phyloP scores from a whole-genome alignment of 2,329 filamentous ascomycete genomes.

The Raffaelea deltoideospora region DNA sequence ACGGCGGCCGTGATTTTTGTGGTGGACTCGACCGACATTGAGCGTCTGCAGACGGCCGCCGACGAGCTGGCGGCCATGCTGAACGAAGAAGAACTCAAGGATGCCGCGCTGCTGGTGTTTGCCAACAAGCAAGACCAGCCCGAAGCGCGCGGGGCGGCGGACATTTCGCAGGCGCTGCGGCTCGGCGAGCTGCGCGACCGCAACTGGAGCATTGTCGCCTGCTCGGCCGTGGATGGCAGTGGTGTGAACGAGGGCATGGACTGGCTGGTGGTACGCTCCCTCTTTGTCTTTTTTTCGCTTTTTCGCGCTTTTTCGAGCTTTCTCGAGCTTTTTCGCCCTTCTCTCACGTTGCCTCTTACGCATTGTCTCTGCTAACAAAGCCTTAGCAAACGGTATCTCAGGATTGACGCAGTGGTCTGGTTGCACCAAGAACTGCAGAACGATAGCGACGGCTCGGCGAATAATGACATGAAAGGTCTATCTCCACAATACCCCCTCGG shows the following conservation, averaged over 20 bases:
- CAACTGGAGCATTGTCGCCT: slow-evolving; percentile 99
- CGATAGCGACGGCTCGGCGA: no score
- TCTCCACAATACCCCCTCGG: no score
- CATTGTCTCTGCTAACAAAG: no score
- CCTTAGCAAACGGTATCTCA: slow-evolving; percentile 25
- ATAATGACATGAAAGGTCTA: no score
- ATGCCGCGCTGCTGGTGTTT: slow-evolving; percentile 84
- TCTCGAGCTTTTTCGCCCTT: no score
- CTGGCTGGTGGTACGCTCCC: slow-evolving; percentile 68
- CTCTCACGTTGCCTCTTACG: no score
- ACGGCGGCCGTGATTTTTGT: slow-evolving; percentile 98
- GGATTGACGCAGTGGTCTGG: no score
- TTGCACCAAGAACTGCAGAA: no score
- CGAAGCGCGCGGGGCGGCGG: slow-evolving; percentile 86
- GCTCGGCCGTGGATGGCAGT: slow-evolving; percentile 86
- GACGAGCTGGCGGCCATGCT: slow-evolving; percentile 92
- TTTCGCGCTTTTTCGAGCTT: no score
- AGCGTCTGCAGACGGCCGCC: slow-evolving; percentile 78
- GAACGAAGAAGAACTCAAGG: slow-evolving; percentile 90
- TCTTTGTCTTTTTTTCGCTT: neutral
- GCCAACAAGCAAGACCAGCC: slow-evolving; percentile 99
- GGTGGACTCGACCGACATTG: slow-evolving; percentile 94
- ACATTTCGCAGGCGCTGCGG: slow-evolving; percentile 86
- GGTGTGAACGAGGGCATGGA: slow-evolving; percentile 98
- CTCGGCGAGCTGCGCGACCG: slow-evolving; percentile 84